Conservation (phyloP, 2,329 filamentous ascomycete species). For the Cryoendolithus antarcticus region DNA sequence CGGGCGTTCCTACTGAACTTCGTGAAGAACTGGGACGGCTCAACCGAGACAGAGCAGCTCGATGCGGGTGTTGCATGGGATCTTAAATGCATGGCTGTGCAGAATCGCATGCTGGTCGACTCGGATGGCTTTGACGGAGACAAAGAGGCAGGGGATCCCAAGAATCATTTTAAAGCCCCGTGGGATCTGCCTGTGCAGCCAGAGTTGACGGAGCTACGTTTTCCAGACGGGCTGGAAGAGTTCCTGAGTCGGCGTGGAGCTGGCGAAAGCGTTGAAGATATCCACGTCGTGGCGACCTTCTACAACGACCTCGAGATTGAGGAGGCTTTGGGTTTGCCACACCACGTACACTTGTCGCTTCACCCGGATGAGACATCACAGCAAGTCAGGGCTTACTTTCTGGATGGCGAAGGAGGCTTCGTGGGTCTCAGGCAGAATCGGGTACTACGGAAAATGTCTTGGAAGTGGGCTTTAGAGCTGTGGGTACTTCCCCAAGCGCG, state of each 20-base stretch:
- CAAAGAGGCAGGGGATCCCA: background rate
- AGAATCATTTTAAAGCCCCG: constrained; percentile 2
- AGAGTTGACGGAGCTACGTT: background rate
- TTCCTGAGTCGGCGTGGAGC: background rate
- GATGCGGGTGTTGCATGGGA: constrained; percentile 2
- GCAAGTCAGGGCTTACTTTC: constrained; percentile 1
- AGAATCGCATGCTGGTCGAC: constrained; percentile 1
- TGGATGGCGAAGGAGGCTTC: background rate
- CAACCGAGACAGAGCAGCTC: background rate
- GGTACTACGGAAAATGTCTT: background rate
- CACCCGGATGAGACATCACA: constrained; percentile 1
- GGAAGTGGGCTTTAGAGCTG: constrained; percentile 3
- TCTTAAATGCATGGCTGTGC: background rate
- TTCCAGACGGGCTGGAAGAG: background rate
- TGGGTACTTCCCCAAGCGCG: constrained; percentile 3
- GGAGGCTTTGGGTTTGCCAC: background rate
- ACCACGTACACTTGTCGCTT: constrained; percentile 2
- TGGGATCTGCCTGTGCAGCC: constrained; percentile 3
- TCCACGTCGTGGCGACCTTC: constrained; percentile 1
- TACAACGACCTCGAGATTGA: constrained; percentile 1
- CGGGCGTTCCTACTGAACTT: background rate
- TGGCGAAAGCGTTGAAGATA: background rate
- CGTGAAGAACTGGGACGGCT: background rate
- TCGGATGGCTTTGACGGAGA: background rate
- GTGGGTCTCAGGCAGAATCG: constrained; percentile 1